Base-by-base conservation (phyloP, 2,329 filamentous ascomycete genomes). In the Tympanopsis confertula region DNA sequence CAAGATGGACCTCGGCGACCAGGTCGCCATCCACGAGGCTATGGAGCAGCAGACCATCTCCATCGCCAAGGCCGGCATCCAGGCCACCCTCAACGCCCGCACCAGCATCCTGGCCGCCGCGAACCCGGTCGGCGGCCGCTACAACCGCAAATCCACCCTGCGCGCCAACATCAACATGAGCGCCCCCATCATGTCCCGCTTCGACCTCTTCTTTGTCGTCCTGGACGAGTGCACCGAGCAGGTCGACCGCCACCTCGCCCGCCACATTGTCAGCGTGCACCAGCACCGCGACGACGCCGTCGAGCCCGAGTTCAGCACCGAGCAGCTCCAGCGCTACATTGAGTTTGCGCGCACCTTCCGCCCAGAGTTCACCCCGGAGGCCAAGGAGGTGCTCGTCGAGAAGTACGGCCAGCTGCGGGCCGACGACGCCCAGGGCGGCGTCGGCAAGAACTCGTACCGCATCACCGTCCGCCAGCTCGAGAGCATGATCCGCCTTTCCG, bases 21-120 rank as follows among this genome's bases (percentile, higher is more conserved):
- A 85, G 59, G 81, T 85, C 40, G 81, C 81, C 40, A 85, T 86
- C 47, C 81, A 86, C 65, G 81, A 86, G 74, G 81, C 81, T 29
- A 86, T 86, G 81, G 81, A 86, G 70, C 81, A 86, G 58, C 81
- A 86, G 54, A 86, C 81, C 3, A 86, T 86, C 46, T 83, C 78
- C 7, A 86, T 86, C 47, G 80, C 81, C 28, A 86, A 86, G 58
- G 81, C 81, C 10, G 81, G 81, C 47, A 85, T 86, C 35, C 81
- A 85, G 57, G 82, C 81, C 5, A 86, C 81, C 1, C 63, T 86
- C 14, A 86, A 85, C 50, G 81, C 81, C 1, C 71, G 81, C 38
- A 84, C 81, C 3, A 79, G 72, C 28, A 86, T 86, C 45, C 71
- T 86, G 14, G 81, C 81, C 3, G 81, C 81, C 5, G 81, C 81